These are phyloP conservation scores for Austroboletus novae-zelandiae DNA, from an alignment of 1,284 basidiomycete genomes.

Conservation along the genomic window DNA sequence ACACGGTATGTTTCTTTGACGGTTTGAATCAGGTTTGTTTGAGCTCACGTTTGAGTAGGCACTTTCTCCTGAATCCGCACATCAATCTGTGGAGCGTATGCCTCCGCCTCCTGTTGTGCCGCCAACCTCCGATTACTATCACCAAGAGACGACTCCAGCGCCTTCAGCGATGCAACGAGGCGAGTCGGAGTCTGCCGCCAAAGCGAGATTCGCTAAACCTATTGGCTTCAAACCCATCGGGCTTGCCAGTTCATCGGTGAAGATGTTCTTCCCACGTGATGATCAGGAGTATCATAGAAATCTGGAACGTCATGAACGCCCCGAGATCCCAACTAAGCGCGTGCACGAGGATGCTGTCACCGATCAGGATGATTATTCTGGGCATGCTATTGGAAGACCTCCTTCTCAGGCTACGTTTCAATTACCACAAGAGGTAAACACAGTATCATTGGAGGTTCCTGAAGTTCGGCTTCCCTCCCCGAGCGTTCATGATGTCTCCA, in stretches of 20 bases:
- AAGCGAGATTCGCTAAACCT: constrained; percentile 34
- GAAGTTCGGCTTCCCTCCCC: constrained; percentile 21
- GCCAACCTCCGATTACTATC: constrained; percentile 11
- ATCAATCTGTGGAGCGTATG: constrained; percentile 29
- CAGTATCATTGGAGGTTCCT: constrained; percentile 7
- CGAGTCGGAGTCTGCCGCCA: constrained; percentile 23
- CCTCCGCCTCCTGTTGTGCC: constrained; percentile 30
- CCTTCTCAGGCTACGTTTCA: constrained; percentile 1
- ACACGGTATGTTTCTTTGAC: constrained; percentile 25
- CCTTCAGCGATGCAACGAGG: constrained; percentile 15
- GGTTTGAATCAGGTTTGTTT: constrained; percentile 1
- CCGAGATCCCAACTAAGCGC: constrained; percentile 30
- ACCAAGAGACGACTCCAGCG: constrained; percentile 12
- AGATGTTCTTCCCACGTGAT: constrained; percentile 72
- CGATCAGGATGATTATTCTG: constrained; percentile 22
- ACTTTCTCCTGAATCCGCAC: constrained; percentile 23
- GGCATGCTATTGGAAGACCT: constrained; percentile 1
- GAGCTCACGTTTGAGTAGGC: constrained; percentile 19
- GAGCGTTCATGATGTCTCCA: constrained; percentile 17
- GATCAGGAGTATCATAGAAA: constrained; percentile 37
- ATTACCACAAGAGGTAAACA: constrained; percentile 10
- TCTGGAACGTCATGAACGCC: constrained; percentile 14
- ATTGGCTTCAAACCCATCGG: constrained; percentile 66
- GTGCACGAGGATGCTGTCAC: constrained; percentile 22
- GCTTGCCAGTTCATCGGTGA: constrained; percentile 54